phyloP scores from a whole-genome alignment of 495 filamentous ascomycete genomes.

The Lineolata rhizophorae region DNA sequence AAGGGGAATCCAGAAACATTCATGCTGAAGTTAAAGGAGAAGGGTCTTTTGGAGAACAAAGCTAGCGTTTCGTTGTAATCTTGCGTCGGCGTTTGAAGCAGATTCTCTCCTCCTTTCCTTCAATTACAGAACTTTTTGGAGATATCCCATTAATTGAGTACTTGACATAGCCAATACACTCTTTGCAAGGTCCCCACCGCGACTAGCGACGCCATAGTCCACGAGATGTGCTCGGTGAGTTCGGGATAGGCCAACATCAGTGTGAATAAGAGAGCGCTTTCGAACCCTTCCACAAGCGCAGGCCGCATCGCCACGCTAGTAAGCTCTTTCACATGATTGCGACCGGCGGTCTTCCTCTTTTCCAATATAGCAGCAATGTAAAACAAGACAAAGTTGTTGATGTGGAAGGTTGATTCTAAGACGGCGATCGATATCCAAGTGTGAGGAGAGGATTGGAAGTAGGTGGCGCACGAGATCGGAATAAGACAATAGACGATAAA shows the following conservation, averaged over 20 bases:
- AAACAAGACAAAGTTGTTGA: slow-evolving; percentile 21
- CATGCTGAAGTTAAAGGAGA: too few species aligned
- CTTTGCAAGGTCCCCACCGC: slow-evolving; percentile 11
- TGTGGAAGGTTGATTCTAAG: slow-evolving; percentile 14
- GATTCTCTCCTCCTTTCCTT: too few species aligned
- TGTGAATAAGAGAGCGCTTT: slow-evolving; percentile 17
- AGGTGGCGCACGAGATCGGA: slow-evolving; percentile 10
- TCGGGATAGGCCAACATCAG: slow-evolving; percentile 13
- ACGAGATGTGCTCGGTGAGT: slow-evolving; percentile 4
- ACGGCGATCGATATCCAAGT: slow-evolving; percentile 11
- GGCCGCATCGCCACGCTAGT: slow-evolving; percentile 17
- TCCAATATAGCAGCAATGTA: slow-evolving; percentile 14
- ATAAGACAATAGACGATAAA: slow-evolving; percentile 17
- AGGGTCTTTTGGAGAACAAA: too few species aligned
- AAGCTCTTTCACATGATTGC: slow-evolving; percentile 10
- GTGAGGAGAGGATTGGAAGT: neutral
- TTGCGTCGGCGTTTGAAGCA: too few species aligned
- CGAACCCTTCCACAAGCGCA: slow-evolving; percentile 17
- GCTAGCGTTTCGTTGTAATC: too few species aligned
- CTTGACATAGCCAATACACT: too few species aligned
- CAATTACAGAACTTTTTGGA: too few species aligned
- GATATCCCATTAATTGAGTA: too few species aligned
- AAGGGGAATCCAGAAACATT: too few species aligned
- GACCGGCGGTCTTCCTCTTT: slow-evolving; percentile 4
- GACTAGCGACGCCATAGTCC: slow-evolving; percentile 10